Base-by-base conservation (phyloP, 805 yeast species). In the Metschnikowia anglica region DNA sequence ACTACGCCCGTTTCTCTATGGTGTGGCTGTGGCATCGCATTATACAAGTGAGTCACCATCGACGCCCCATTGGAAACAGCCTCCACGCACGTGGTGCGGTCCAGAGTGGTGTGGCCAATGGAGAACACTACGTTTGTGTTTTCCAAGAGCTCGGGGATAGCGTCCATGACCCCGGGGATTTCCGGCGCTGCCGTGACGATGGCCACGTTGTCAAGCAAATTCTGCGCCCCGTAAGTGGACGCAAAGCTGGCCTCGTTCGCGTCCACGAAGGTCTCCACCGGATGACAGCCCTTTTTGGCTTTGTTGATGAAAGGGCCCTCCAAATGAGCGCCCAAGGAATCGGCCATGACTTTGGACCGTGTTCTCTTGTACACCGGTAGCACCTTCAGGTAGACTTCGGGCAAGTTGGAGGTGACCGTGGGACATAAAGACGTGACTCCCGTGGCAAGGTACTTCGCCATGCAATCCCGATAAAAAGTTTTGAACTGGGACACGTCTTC, bases 11-110 rank as follows among this genome's bases (percentile, higher is more conserved):
- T 77, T 39, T 77, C 76, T 51, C 84, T 63, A 53, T 78, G 83
- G 52, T 77, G 82, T 6, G 79, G 80, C 62, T 61, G 74, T 3
- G 80, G 80, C 84, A 79, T 79, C 50, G 84, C 84, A 51, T 79
- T 79, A 60, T 74, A 79, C 39, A 79, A 65, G 53, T 79, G 84
- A 3, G 84, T 79, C 43, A 79, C 65, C 82, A 79, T 77, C n/a
- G 72, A 53, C 12, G 81, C 80, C 18, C 83, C 83, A n/a, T 63
- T 51, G 17, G 62, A 57, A 26, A 78, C 61, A 0, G 83, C 83
- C 39, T 66, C 59, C 17, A 69, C 44, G 11, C 66, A 70, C 17
- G 69, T 66, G 23, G 54, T 51, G 48, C 65, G 62, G 47, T 62
- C 68, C 28, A 78, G 64, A 52, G 55, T 63, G 11, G 78, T 70